phyloP scores from a whole-genome alignment of 2,329 filamentous ascomycete species.

The Trichoderma sp. region DNA sequence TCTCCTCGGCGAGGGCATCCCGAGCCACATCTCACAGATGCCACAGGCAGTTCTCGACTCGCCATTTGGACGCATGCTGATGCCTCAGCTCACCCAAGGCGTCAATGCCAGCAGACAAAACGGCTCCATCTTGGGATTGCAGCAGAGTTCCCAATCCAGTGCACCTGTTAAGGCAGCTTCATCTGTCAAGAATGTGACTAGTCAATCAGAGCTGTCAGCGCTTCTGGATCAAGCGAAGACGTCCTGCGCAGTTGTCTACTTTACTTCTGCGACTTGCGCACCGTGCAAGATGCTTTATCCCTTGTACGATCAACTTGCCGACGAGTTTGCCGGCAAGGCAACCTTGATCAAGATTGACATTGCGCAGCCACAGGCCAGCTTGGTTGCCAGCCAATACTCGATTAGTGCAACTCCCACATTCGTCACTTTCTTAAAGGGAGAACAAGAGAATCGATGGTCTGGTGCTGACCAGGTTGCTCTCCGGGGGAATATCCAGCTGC shows the following conservation, averaged over 20 bases:
- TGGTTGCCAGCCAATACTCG: slow-evolving; percentile 61
- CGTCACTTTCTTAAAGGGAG: slow-evolving; percentile 74
- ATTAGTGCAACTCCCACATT: slow-evolving; percentile 84
- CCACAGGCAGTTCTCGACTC: slow-evolving; percentile 82
- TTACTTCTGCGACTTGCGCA: slow-evolving; percentile 82
- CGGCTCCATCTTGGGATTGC: slow-evolving; percentile 52
- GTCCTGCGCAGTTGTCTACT: slow-evolving; percentile 81
- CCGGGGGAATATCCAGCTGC: slow-evolving; percentile 66
- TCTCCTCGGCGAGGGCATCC: slow-evolving; percentile 82
- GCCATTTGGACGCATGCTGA: slow-evolving; percentile 83
- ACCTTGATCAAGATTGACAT: slow-evolving; percentile 82
- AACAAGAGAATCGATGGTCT: slow-evolving; percentile 75
- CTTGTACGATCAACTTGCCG: slow-evolving; percentile 74
- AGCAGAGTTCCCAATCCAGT: slow-evolving; percentile 35
- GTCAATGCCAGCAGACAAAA: slow-evolving; percentile 49
- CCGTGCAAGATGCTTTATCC: slow-evolving; percentile 85
- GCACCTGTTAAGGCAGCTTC: slow-evolving; percentile 2
- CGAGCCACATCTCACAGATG: slow-evolving; percentile 78
- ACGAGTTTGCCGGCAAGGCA: slow-evolving; percentile 64
- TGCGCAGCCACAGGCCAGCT: slow-evolving; percentile 58
- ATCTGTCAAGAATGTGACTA: slow-evolving; percentile 59
- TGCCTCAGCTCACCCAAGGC: slow-evolving; percentile 61
- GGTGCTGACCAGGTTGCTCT: slow-evolving; percentile 70
- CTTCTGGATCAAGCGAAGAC: slow-evolving; percentile 55
- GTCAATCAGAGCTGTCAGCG: slow-evolving; percentile 31